phyloP scores from a whole-genome alignment of 1,284 basidiomycete species.

The Ganoderma sinense region DNA sequence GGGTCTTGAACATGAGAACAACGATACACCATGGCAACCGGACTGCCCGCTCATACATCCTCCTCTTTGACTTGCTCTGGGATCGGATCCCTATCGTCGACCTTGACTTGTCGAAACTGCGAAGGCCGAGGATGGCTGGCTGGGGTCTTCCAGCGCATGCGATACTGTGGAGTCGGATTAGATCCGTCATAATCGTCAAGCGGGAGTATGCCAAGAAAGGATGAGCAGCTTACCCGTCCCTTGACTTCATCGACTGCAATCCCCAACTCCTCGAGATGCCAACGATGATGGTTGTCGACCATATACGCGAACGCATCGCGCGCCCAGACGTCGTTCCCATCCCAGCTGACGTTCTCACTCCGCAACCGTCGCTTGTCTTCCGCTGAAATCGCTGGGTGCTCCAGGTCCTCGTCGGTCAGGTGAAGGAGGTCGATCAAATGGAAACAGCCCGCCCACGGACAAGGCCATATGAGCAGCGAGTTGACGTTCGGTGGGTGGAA shows the following conservation, averaged over 20 bases:
- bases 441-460: slow-evolving; percentile 32
- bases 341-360: slow-evolving; percentile 21
- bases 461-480: slow-evolving; percentile 35
- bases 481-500: slow-evolving; percentile 29
- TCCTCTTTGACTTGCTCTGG: slow-evolving; percentile 20
- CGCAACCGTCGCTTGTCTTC: slow-evolving; percentile 22
- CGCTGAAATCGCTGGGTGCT: slow-evolving; percentile 17
- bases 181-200: not conserved
- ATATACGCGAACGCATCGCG: slow-evolving; percentile 29
- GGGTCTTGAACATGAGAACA: not conserved
- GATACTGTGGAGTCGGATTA: slow-evolving; percentile 1
- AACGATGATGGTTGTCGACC: slow-evolving; percentile 27
- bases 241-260: slow-evolving; percentile 24
- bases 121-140: not conserved
- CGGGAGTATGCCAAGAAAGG: not conserved
- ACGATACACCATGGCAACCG: not conserved
- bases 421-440: slow-evolving; percentile 35
- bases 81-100: not conserved
- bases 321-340: slow-evolving; percentile 24
- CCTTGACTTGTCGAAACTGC: slow-evolving; percentile 3
- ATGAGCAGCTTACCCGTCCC: slow-evolving; percentile 23
- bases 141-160: slow-evolving; percentile 22
- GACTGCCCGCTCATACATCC: not conserved
- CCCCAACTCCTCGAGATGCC: slow-evolving; percentile 31
- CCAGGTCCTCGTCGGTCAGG: slow-evolving; percentile 30